These are phyloP conservation scores for Botryosphaeria dothidea DNA, from an alignment of 2,329 filamentous ascomycete genomes.

Conservation along the genomic window DNA sequence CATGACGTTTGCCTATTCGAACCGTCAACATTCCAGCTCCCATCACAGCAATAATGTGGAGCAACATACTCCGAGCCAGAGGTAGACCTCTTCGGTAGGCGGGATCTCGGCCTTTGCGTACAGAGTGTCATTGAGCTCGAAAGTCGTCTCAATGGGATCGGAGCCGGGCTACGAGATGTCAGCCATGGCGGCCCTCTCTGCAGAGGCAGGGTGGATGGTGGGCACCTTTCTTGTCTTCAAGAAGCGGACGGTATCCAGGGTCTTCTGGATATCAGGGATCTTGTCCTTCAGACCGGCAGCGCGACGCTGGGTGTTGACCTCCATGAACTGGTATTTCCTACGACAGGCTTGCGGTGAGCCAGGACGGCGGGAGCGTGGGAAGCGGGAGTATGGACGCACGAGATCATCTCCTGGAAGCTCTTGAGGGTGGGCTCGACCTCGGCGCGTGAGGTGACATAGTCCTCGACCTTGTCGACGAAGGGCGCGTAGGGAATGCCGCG, in stretches of 20 bases:
- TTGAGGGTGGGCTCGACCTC: slow-evolving; percentile 80
- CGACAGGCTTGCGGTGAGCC: slow-evolving; percentile 23
- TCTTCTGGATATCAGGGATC: slow-evolving; percentile 96
- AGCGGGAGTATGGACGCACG: slow-evolving; percentile 53
- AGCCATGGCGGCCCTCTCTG: slow-evolving; percentile 36
- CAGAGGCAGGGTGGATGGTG: not conserved
- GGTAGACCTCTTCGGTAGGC: slow-evolving; percentile 85
- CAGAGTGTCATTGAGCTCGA: slow-evolving; percentile 94
- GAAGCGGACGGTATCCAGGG: slow-evolving; percentile 86
- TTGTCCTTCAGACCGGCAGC: slow-evolving; percentile 84
- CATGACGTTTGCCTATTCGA: slow-evolving; percentile 88
- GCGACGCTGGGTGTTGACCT: slow-evolving; percentile 84
- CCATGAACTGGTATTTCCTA: slow-evolving; percentile 99
- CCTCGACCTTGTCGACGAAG: slow-evolving; percentile 85
- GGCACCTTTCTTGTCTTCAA: slow-evolving; percentile 72
- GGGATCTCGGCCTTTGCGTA: slow-evolving; percentile 85
- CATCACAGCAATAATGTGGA: not conserved
- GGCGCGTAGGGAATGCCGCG: slow-evolving; percentile 81
- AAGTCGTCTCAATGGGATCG: slow-evolving; percentile 84
- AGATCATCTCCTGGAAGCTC: slow-evolving; percentile 91
- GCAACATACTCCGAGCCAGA: slow-evolving; percentile 85
- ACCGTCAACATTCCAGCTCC: not conserved
- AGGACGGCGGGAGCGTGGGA: slow-evolving; percentile 21
- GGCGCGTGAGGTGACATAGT: slow-evolving; percentile 76
- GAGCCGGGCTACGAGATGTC: slow-evolving; percentile 42